These are phyloP conservation scores for Coemansia sp. DNA, from an alignment of 192 early-diverging fungal genomes.

Conservation along the genomic window DNA sequence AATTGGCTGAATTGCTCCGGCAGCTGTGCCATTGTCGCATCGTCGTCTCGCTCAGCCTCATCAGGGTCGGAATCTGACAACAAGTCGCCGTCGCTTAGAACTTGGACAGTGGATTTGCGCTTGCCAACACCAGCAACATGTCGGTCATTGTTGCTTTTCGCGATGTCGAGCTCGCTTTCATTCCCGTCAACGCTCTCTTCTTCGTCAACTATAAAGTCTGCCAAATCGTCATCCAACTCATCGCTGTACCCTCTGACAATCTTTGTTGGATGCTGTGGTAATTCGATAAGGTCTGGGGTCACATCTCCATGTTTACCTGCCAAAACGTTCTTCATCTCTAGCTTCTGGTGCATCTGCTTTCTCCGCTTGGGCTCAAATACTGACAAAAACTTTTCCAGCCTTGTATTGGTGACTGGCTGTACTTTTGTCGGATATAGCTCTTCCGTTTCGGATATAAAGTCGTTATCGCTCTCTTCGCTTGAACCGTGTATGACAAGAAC, in stretches of 20 bases:
- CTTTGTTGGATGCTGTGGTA: neutral
- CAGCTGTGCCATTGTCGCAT: constrained; percentile 18
- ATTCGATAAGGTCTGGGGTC: neutral
- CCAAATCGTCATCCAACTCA: constrained; percentile 41
- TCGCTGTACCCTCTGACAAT: constrained; percentile 24
- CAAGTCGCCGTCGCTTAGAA: neutral
- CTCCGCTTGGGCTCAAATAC: constrained; percentile 28
- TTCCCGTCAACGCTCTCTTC: constrained; percentile 4
- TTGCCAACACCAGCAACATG: neutral
- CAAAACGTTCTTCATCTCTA: neutral
- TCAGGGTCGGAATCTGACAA: neutral
- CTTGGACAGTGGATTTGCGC: neutral
- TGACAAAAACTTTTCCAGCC: constrained; percentile 17
- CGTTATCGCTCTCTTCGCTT: constrained; percentile 35
- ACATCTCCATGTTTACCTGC: neutral
- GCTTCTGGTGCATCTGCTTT: constrained; percentile 19
- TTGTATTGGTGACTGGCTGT: neutral
- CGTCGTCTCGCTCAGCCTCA: neutral
- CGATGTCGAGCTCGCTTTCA: neutral
- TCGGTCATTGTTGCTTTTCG: neutral
- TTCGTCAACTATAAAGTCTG: constrained; percentile 52
- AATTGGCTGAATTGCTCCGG: constrained; percentile 48
- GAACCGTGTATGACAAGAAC: constrained; percentile 43
- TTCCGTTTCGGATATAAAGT: constrained; percentile 42
- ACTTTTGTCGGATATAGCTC: constrained; percentile 2